Conservation (phyloP, 805 yeast species). For the Candida succiphila region DNA sequence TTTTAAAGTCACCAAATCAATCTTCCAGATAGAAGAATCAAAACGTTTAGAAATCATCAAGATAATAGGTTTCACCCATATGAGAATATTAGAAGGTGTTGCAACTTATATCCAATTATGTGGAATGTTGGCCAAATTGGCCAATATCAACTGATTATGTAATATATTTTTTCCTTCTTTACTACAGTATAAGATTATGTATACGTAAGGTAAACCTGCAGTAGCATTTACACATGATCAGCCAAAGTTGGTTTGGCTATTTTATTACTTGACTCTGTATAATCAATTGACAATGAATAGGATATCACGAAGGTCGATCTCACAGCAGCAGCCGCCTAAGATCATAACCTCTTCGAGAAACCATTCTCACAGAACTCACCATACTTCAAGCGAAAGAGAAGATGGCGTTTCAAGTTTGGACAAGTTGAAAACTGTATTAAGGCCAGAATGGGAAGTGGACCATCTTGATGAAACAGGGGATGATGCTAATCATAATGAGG, state of each 20-base stretch:
- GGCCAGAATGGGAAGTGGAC: conserved; percentile 21
- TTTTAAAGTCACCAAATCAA: conserved; percentile 75
- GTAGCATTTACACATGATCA: no score
- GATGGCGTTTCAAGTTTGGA: conserved; percentile 3
- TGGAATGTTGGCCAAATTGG: conserved; percentile 62
- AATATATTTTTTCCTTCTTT: no score
- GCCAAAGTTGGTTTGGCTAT: no score
- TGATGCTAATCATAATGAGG: conserved; percentile 4
- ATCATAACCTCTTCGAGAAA: no score
- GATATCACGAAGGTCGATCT: conserved; percentile 19
- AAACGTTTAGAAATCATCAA: conserved; percentile 66
- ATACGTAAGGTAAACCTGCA: no score
- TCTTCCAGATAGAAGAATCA: conserved; percentile 60
- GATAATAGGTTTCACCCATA: conserved; percentile 84
- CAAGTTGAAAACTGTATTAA: conserved; percentile 9
- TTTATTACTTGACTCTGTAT: no score
- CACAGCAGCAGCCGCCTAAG: no score
- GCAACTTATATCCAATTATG: conserved; percentile 78
- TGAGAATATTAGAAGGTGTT: conserved; percentile 91
- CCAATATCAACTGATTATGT: conserved; percentile 14
- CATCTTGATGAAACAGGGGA: conserved; percentile 10
- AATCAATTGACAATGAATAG: conserved; percentile 5
- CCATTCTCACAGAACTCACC: no score
- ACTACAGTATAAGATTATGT: no score
- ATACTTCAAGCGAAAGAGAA: no score